These are phyloP conservation scores for Vigna angularis DNA, from an alignment of 306 rosid species.

Conservation along the genomic window DNA sequence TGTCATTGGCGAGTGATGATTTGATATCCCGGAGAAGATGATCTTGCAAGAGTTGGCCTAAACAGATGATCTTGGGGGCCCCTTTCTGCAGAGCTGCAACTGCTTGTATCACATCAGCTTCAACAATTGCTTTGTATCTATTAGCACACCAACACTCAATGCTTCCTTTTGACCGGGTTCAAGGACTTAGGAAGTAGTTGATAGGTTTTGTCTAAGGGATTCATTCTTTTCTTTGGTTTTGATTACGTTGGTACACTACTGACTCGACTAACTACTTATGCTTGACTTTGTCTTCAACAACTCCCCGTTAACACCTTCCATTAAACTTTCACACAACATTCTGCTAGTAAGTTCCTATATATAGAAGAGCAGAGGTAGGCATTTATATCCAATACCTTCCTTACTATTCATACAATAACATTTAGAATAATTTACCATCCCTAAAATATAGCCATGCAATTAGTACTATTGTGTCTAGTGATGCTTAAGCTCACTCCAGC, in stretches of 20 bases:
- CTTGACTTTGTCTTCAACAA: slow-evolving; percentile 3
- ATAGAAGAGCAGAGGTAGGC: slow-evolving; percentile 39
- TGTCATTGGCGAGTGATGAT: too few relatives aligned
- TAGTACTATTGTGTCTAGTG: slow-evolving; percentile 45
- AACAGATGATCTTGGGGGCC: too few relatives aligned
- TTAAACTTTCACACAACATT: slow-evolving; percentile 4
- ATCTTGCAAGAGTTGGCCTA: too few relatives aligned
- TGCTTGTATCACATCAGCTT: slow-evolving; percentile 41
- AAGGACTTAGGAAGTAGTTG: slow-evolving; percentile 8
- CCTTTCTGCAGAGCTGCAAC: neutral
- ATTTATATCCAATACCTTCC: neutral
- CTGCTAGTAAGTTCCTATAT: slow-evolving; percentile 44
- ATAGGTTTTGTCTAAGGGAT: slow-evolving; percentile 1
- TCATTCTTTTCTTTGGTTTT: slow-evolving; percentile 32
- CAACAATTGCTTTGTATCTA: slow-evolving; percentile 32
- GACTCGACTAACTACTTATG: neutral
- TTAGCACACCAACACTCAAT: slow-evolving; percentile 38
- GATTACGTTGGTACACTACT: slow-evolving; percentile 20
- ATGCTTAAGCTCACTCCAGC: slow-evolving; percentile 51
- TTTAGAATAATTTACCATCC: neutral
- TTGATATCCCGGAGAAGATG: too few relatives aligned
- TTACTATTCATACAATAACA: neutral
- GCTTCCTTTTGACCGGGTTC: neutral
- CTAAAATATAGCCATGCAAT: slow-evolving; percentile 29
- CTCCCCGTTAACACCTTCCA: neutral